Percentiles rank a stretch among this genome's conserved stretches.
Conservation (phyloP, 768 basidiomycete species). For the Boletus barrowsii region DNA sequence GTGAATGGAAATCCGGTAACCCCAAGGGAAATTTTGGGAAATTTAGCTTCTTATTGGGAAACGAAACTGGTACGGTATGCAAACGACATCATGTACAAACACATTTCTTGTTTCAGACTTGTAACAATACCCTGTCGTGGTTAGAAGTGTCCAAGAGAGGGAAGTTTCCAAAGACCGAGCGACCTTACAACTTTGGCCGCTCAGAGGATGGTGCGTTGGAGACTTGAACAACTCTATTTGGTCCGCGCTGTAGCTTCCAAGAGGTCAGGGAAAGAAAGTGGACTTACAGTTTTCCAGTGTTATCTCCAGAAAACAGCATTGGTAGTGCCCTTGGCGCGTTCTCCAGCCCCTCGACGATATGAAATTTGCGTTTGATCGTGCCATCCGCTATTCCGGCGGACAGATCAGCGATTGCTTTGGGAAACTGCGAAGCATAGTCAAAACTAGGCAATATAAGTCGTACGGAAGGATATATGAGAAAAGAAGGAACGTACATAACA, state of each 20-base stretch:
- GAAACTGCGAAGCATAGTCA: constrained; percentile 66
- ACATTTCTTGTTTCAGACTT: constrained; percentile 9
- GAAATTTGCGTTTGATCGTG: constrained; percentile 76
- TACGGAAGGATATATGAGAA: too few species aligned
- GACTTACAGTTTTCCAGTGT: constrained; percentile 71
- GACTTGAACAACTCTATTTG: constrained; percentile 48
- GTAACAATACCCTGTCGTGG: neutral
- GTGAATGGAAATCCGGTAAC: neutral
- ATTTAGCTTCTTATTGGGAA: constrained; percentile 5
- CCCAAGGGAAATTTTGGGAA: neutral
- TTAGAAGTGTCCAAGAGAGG: neutral
- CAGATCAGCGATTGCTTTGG: constrained; percentile 56
- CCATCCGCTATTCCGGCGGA: constrained; percentile 59
- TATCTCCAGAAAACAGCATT: constrained; percentile 71
- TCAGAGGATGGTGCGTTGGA: neutral
- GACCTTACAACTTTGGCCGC: constrained; percentile 3
- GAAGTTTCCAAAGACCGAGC: neutral
- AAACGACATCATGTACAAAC: neutral
- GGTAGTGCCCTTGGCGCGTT: constrained; percentile 68
- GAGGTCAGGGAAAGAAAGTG: neutral
- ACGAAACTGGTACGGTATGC: neutral
- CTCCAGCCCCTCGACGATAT: constrained; percentile 72
- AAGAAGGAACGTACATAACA: constrained; percentile 54
- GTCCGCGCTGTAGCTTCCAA: constrained; percentile 3
- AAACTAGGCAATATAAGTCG: constrained; percentile 42